Base-by-base conservation (phyloP, 805 yeast species). In the Grigorovia transvaalensis region DNA sequence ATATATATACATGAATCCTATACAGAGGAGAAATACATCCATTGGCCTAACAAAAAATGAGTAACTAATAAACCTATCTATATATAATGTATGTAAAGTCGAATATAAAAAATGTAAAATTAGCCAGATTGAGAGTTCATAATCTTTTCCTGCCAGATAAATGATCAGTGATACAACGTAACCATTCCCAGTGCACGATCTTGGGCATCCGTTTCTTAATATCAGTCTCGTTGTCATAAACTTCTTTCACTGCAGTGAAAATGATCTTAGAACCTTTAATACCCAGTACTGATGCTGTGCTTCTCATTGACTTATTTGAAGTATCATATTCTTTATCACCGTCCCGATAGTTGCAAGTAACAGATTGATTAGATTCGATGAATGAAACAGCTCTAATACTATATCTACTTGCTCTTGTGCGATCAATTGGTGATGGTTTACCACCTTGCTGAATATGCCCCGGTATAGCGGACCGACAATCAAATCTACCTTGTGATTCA, bases 391-490 rank as follows among this genome's bases (percentile, higher is more conserved):
- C 82, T 61, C 78, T 79, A 49, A 84, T 76, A 0, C 89, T 84
- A 56, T 82, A 79, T 64, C 88, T 78, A 2, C 85, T 79, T 7
- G 88, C 90, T 60, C 81, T 74, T 1, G 85, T 81, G 70, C 95
- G 74, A 66, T 86, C 95, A 65, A 84, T 82, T 27, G 90, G 78
- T 0, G 88, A 78, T 51, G 95, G 93, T 27, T 79, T 70, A 49
- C 82, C 82, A 63, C 95, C 95, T 66, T 86, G 95, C 70, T 86
- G 93, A 40, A 85, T 90, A 64, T 86, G 95, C 18, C 95, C 93
- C n/a, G 95, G 95, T 50, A 83, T 75, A 12, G 93, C 93, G 5
- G 90, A 79, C 66, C 82, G 81, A 17, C 88, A 81, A 60, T 85
- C 91, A 58, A 84, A 86, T 59, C 79, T 74, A 38, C 84, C 83